Evolutionary conservation across 2,329 filamentous ascomycete species (phyloP).

Genomic region (Fusarium solani-melongenae): DNA sequence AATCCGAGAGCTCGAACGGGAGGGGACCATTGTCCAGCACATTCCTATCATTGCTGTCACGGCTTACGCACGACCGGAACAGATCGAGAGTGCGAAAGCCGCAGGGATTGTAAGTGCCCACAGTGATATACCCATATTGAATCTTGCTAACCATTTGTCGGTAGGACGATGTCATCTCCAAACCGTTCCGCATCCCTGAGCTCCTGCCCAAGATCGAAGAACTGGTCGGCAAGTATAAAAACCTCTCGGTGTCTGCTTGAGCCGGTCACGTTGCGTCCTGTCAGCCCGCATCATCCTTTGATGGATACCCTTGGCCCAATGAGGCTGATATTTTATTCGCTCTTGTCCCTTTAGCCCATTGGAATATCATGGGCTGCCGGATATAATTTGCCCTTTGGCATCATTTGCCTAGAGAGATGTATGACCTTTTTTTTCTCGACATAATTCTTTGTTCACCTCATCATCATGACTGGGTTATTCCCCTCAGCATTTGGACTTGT

Average conservation of each 20-base stretch:
- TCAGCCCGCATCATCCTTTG: neutral
- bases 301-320: neutral
- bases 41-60: slow-evolving; percentile 88
- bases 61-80: slow-evolving; percentile 80
- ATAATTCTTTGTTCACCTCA: slow-evolving; percentile 25
- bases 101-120: slow-evolving; percentile 74
- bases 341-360: slow-evolving; percentile 3
- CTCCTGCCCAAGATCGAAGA: slow-evolving; percentile 75
- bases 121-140: neutral
- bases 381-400: slow-evolving; percentile 16
- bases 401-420: slow-evolving; percentile 11
- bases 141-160: slow-evolving; percentile 8
- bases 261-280: neutral
- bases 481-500: slow-evolving; percentile 28
- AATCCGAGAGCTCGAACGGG: slow-evolving; percentile 75
- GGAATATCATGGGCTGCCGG: slow-evolving; percentile 3
- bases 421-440: slow-evolving; percentile 22
- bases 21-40: slow-evolving; percentile 70
- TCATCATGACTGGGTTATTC: slow-evolving; percentile 19
- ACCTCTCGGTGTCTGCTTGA: slow-evolving; percentile 41
- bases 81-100: slow-evolving; percentile 76
- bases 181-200: slow-evolving; percentile 82
- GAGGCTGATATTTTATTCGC: neutral
- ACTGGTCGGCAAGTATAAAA: slow-evolving; percentile 57
- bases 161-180: slow-evolving; percentile 80